A percentile compares a stretch with the other conserved stretches of the same genome.
phyloP scores from a whole-genome alignment of 306 rosid genomes.

The Quercus dentata region DNA sequence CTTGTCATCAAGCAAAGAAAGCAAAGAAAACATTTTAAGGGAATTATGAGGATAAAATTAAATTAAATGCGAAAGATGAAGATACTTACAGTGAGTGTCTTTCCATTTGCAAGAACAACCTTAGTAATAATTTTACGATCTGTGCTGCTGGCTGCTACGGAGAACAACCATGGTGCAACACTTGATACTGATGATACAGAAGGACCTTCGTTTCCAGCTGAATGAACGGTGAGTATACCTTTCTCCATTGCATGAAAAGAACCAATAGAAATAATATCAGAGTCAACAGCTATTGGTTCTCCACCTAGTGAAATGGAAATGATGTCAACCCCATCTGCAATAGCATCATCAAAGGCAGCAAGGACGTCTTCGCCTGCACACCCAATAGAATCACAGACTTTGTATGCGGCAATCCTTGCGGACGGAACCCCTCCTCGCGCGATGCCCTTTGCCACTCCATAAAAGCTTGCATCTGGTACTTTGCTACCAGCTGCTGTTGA shows the following conservation, averaged over 20 bases:
- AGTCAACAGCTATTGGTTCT: background rate
- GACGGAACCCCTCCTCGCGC: slow-evolving; percentile 22
- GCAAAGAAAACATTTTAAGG: background rate
- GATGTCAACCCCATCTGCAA: slow-evolving; percentile 31
- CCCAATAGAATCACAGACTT: background rate
- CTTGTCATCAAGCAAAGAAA: too few relatives aligned
- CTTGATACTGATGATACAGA: background rate
- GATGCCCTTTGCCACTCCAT: slow-evolving; percentile 9
- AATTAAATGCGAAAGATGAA: too few relatives aligned
- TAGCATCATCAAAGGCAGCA: slow-evolving; percentile 31
- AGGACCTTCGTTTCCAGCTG: slow-evolving; percentile 30
- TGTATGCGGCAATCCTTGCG: slow-evolving; percentile 16
- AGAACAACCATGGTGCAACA: slow-evolving; percentile 23
- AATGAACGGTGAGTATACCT: slow-evolving; percentile 15
- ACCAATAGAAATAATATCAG: slow-evolving; percentile 11
- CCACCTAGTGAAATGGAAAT: slow-evolving; percentile 18
- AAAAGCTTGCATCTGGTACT: background rate
- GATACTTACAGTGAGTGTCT: background rate
- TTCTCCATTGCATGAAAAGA: slow-evolving; percentile 29
- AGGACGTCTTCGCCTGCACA: background rate
- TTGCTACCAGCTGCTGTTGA: slow-evolving; percentile 20
- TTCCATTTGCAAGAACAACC: slow-evolving; percentile 20
- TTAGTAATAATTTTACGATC: slow-evolving; percentile 4
- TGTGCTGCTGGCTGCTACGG: slow-evolving; percentile 26
- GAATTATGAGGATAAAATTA: too few relatives aligned